These are phyloP conservation scores for Centaurea solstitialis DNA, from an alignment of 129 eudicot species.

Conservation along the genomic window DNA sequence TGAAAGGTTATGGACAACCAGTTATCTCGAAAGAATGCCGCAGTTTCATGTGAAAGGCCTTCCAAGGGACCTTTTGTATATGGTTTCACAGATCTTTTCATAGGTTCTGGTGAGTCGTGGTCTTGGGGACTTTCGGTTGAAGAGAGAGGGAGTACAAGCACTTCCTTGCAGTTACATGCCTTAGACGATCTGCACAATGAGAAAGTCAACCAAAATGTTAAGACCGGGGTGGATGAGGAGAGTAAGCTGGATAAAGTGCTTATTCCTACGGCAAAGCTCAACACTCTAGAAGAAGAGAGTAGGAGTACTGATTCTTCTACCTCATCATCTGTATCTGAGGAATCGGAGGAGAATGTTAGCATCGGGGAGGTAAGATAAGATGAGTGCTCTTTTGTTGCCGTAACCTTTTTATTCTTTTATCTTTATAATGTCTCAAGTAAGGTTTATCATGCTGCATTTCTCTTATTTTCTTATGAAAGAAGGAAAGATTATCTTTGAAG, in stretches of 20 bases:
- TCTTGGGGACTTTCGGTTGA: constrained; percentile 73
- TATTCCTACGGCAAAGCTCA: constrained; percentile 34
- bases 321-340: constrained; percentile 39
- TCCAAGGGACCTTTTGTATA: constrained; percentile 70
- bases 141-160: constrained; percentile 39
- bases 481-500: neutral
- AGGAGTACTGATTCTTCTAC: constrained; percentile 49
- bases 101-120: constrained; percentile 94
- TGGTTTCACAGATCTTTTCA: constrained; percentile 84
- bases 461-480: constrained; percentile 1
- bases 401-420: neutral
- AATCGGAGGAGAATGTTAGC: constrained; percentile 43
- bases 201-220: constrained; percentile 47
- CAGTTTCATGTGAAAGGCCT: constrained; percentile 41
- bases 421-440: neutral
- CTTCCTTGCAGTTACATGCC: constrained; percentile 21
- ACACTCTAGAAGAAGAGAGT: constrained; percentile 59
- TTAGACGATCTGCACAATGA: constrained; percentile 31
- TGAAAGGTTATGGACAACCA: constrained; percentile 47
- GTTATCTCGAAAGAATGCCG: constrained; percentile 36
- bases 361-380: constrained; percentile 42
- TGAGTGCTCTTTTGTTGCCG: neutral
- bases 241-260: constrained; percentile 32
- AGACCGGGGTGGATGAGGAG: constrained; percentile 35
- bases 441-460: neutral